Evolutionary conservation across 345 rosid genomes (phyloP).

Genomic region (Excoecaria cochinchinensis): DNA sequence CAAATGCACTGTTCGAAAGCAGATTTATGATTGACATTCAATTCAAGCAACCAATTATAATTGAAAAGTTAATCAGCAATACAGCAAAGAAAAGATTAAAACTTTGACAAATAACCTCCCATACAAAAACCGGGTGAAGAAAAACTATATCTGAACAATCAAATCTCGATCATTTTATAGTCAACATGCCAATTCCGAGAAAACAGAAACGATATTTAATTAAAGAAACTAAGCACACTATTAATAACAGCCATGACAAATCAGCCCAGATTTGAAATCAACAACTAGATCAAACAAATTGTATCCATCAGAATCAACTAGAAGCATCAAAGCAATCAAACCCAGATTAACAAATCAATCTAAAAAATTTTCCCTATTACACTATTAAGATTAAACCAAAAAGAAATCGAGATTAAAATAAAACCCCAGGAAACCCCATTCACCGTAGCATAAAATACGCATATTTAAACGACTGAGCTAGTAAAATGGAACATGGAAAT

Average conservation of each 20-base stretch:
- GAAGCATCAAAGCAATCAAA: not conserved
- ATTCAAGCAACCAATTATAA: too few relatives aligned
- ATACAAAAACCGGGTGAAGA: not conserved
- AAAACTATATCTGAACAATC: not conserved
- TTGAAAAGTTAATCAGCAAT: too few relatives aligned
- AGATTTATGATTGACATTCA: too few relatives aligned
- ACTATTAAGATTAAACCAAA: too few relatives aligned
- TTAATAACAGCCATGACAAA: not conserved
- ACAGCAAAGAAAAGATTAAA: too few relatives aligned
- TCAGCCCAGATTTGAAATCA: slow-evolving; percentile 5
- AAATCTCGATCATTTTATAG: not conserved
- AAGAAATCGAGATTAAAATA: not conserved
- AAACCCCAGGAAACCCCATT: not conserved
- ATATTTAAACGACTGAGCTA: not conserved
- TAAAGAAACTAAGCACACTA: not conserved
- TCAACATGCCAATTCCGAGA: not conserved
- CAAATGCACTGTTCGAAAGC: too few relatives aligned
- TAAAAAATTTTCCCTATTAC: not conserved
- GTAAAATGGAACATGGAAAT: not conserved
- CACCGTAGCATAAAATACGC: not conserved
- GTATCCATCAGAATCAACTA: not conserved
- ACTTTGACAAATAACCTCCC: too few relatives aligned
- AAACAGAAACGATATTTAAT: not conserved
- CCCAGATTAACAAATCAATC: not conserved
- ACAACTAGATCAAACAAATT: not conserved